Percentiles rank a stretch among this genome's conserved stretches.
Conservation (phyloP, 345 rosid species). For the Aquilaria malaccensis region DNA sequence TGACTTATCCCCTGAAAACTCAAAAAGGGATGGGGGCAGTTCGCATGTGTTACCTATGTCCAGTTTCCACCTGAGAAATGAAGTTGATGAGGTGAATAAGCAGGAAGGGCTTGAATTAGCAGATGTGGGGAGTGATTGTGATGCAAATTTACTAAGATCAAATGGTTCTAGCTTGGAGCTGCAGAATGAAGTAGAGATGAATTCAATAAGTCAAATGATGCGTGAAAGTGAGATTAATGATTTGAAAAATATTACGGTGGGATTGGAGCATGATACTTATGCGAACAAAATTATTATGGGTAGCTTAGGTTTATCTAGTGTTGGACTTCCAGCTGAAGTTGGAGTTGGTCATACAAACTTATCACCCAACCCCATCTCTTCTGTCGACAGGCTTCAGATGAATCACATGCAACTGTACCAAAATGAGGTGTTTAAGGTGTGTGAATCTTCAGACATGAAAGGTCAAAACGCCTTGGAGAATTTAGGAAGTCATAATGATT, state of each 20-base stretch:
- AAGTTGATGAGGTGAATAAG: slow-evolving; percentile 28
- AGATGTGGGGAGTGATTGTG: slow-evolving; percentile 27
- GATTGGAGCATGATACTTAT: slow-evolving; percentile 27
- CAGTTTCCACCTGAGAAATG: slow-evolving; percentile 23
- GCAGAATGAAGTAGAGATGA: slow-evolving; percentile 30
- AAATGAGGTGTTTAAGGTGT: slow-evolving; percentile 21
- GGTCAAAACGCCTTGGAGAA: slow-evolving; percentile 26
- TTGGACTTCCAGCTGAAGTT: slow-evolving; percentile 40
- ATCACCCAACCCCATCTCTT: slow-evolving; percentile 27
- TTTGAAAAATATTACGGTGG: slow-evolving; percentile 24
- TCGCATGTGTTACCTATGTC: slow-evolving; percentile 26
- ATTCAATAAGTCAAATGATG: slow-evolving; percentile 17
- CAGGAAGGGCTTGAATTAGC: slow-evolving; percentile 30
- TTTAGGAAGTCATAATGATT: slow-evolving; percentile 25
- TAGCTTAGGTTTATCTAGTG: slow-evolving; percentile 24
- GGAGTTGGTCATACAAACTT: slow-evolving; percentile 19
- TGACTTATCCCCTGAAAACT: slow-evolving; percentile 20
- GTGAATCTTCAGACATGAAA: slow-evolving; percentile 32
- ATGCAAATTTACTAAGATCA: slow-evolving; percentile 22
- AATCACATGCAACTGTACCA: slow-evolving; percentile 22
- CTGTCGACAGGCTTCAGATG: slow-evolving; percentile 25
- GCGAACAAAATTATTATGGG: slow-evolving; percentile 25
- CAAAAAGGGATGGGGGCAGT: slow-evolving; percentile 19
- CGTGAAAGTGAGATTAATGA: slow-evolving; percentile 34
- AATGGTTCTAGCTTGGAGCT: slow-evolving; percentile 24